Base-by-base conservation (phyloP, 1,284 basidiomycete genomes). In the Fistulinella cinereoalba region DNA sequence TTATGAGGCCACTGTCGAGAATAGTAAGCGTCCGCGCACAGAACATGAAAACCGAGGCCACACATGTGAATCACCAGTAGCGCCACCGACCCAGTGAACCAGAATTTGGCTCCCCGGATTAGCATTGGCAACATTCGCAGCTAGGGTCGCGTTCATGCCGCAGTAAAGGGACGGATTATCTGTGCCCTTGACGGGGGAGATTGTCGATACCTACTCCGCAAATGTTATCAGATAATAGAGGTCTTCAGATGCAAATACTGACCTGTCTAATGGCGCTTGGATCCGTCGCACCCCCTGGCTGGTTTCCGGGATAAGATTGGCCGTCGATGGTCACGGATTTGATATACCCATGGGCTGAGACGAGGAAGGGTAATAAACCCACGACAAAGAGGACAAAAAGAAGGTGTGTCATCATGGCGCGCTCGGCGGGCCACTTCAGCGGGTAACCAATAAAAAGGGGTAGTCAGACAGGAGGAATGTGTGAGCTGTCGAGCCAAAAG, bases 171-270 rank as follows among this genome's bases (percentile, higher is more conserved):
- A 65, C 15, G 61, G 56, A 57, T 71, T 71, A 13, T 48, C 58
- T 3, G 71, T 46, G 43, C 71, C 71, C 49, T 72, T 73, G 47
- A 75, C 72, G 3, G 76, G 76, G 38, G 56, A 54, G 43, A 67
- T 64, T 27, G 54, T 62, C 37, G 58, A 71, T 47, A 63, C 39
- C 62, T 62, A 33, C 4, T 22, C 16, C 25, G 28, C 10, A 6
- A 41, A 34, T 4, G 21, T 41, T 15, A 31, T 47, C 32, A 44
- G 38, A n/a, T 13, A 28, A 11, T 2, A 21, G 15, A 19, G 27
- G 5, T 15, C n/a, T 12, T 31, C n/a, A 10, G 19, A 33, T 6
- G n/a, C 13, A 21, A 28, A 15, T 12, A 53, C 43, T 19, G 40
- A 69, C 62, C 43, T 62, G 57, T 43, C 71, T 68, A 29, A 72